These are phyloP conservation scores for Leucosporidium scottii DNA, from an alignment of 768 basidiomycete species.

Conservation along the genomic window DNA sequence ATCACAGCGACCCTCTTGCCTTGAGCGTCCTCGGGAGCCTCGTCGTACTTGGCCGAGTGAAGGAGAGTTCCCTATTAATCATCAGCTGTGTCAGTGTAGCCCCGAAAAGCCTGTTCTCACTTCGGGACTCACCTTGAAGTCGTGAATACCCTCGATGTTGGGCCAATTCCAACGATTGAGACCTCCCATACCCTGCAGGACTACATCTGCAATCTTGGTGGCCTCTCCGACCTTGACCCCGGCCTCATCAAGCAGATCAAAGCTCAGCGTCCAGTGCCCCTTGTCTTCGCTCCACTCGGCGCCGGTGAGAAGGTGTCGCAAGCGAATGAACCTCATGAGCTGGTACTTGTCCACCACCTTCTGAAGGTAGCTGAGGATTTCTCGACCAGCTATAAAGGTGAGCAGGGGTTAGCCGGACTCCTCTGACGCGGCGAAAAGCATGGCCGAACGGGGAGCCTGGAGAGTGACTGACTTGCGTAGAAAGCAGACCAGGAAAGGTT, in stretches of 20 bases:
- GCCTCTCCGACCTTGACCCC: conserved; percentile 38
- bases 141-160: conserved; percentile 54
- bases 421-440: no score
- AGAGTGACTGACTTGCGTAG: conserved; percentile 11
- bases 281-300: conserved; percentile 51
- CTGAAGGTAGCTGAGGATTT: conserved; percentile 55
- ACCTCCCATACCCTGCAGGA: conserved; percentile 53
- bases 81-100: no score
- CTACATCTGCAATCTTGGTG: conserved; percentile 53
- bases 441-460: no score
- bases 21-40: conserved; percentile 31
- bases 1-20: conserved; percentile 40
- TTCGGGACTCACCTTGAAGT: conserved; percentile 44
- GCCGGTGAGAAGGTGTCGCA: conserved; percentile 38
- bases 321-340: conserved; percentile 30
- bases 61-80: conserved; percentile 48
- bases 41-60: conserved; percentile 60
- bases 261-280: conserved; percentile 55
- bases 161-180: conserved; percentile 61
- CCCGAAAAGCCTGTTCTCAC: no score
- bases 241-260: conserved; percentile 41
- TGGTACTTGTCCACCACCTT: conserved; percentile 32
- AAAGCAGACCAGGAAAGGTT: conserved; percentile 17
- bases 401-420: no score
- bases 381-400: conserved; percentile 32